Percentiles rank a stretch among this genome's conserved stretches.
These are phyloP conservation scores for Melanomma pulvis-pyrius DNA, from an alignment of 495 filamentous ascomycete genomes.

Conservation along the genomic window DNA sequence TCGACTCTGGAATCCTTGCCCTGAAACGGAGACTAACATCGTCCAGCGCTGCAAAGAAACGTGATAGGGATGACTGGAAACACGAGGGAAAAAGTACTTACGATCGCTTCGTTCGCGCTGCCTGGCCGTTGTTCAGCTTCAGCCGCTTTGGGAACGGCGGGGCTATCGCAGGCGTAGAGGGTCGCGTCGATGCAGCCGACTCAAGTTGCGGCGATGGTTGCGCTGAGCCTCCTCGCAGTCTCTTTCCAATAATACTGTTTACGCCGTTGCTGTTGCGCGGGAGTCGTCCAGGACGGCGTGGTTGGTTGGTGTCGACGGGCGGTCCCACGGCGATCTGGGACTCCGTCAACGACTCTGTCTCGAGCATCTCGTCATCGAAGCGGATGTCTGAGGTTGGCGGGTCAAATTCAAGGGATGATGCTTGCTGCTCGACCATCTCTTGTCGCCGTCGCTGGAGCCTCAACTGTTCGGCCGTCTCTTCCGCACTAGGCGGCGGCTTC, in stretches of 20 bases:
- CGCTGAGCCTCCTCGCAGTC: constrained; percentile 12
- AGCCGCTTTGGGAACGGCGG: constrained; percentile 26
- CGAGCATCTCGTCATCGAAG: constrained; percentile 33
- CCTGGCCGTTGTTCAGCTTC: constrained; percentile 29
- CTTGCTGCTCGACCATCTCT: constrained; percentile 17
- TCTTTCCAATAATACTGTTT: constrained; percentile 6
- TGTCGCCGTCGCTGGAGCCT: constrained; percentile 11
- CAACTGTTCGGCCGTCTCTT: constrained; percentile 17
- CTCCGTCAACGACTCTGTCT: constrained; percentile 30
- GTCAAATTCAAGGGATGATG: constrained; percentile 6
- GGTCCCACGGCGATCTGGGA: constrained; percentile 29
- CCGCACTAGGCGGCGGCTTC: constrained; percentile 20
- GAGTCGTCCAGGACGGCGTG: constrained; percentile 12
- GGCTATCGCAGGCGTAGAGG: constrained; percentile 25
- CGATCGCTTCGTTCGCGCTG: constrained; percentile 37
- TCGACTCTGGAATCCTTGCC: constrained; percentile 18
- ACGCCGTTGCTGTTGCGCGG: not conserved
- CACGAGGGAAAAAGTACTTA: constrained; percentile 28
- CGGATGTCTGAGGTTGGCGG: constrained; percentile 30
- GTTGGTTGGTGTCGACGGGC: constrained; percentile 10
- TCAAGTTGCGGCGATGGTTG: constrained; percentile 21
- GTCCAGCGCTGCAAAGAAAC: not conserved
- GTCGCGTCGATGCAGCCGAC: constrained; percentile 27
- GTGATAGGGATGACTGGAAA: constrained; percentile 21
- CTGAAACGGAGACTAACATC: constrained; percentile 12